Evolutionary conservation across 148 eudicot genomes (phyloP).

Genomic region (Nepenthes mirabilis): DNA sequence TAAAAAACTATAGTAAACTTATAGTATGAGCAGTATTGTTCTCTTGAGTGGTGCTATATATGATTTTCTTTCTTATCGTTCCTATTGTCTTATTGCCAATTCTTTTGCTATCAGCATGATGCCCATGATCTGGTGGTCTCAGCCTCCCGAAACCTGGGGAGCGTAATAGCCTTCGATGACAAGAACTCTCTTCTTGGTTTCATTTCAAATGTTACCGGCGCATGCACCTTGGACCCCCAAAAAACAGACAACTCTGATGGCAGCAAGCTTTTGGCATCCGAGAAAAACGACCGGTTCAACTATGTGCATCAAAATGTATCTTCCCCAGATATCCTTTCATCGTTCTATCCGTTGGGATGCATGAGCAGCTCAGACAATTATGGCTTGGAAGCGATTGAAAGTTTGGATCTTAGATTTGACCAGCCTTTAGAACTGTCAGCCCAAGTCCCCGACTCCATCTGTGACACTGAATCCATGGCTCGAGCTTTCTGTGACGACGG

Average conservation of each 20-base stretch:
- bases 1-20: too few relatives aligned
- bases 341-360: slow-evolving; percentile 51
- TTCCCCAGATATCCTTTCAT: slow-evolving; percentile 49
- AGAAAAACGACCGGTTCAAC: slow-evolving; percentile 16
- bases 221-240: slow-evolving; percentile 17
- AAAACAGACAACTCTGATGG: slow-evolving; percentile 23
- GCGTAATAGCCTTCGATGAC: slow-evolving; percentile 51
- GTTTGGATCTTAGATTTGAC: slow-evolving; percentile 36
- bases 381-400: slow-evolving; percentile 27
- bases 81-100: neutral
- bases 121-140: slow-evolving; percentile 46
- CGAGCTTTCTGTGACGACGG: slow-evolving; percentile 34
- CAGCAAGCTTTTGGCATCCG: slow-evolving; percentile 21
- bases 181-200: slow-evolving; percentile 39
- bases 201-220: slow-evolving; percentile 20
- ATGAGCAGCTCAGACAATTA: slow-evolving; percentile 45
- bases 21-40: too few relatives aligned
- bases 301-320: slow-evolving; percentile 25
- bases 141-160: slow-evolving; percentile 58
- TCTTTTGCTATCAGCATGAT: slow-evolving; percentile 32
- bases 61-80: slow-evolving; percentile 1
- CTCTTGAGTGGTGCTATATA: neutral
- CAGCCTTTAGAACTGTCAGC: slow-evolving; percentile 31
- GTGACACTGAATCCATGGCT: slow-evolving; percentile 29
- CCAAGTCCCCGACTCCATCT: slow-evolving; percentile 22